Conservation (phyloP, 2,329 filamentous ascomycete genomes). For the Trichoderma gracile region DNA sequence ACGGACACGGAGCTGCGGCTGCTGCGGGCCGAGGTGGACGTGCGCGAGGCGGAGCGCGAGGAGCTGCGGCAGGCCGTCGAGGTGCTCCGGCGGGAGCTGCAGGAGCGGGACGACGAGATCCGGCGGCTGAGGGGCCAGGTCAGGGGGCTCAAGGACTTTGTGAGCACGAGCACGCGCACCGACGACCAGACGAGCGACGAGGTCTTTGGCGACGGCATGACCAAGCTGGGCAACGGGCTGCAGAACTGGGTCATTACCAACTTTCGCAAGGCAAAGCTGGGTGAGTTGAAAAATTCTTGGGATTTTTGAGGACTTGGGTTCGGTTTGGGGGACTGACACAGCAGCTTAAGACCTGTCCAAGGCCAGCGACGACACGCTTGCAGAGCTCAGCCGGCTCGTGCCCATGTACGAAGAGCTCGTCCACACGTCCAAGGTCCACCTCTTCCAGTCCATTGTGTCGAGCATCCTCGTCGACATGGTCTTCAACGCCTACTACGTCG, state of each 20-base stretch:
- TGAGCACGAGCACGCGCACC: slow-evolving; percentile 64
- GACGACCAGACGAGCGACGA: slow-evolving; percentile 66
- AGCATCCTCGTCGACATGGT: slow-evolving; percentile 60
- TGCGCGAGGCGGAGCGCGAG: slow-evolving; percentile 48
- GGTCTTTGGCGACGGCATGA: slow-evolving; percentile 63
- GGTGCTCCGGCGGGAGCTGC: slow-evolving; percentile 47
- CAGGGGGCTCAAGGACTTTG: slow-evolving; percentile 68
- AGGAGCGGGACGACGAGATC: slow-evolving; percentile 58
- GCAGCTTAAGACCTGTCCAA: slow-evolving; percentile 47
- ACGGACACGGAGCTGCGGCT: slow-evolving; percentile 56
- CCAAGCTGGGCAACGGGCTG: slow-evolving; percentile 63
- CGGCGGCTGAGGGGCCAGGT: slow-evolving; percentile 59
- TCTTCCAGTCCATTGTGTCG: slow-evolving; percentile 64
- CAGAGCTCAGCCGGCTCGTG: slow-evolving; percentile 51
- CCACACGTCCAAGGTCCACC: slow-evolving; percentile 57
- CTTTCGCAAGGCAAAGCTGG: slow-evolving; percentile 63
- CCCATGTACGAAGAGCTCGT: slow-evolving; percentile 60
- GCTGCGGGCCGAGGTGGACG: slow-evolving; percentile 51
- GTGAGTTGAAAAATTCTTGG: slow-evolving; percentile 34
- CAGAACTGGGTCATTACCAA: slow-evolving; percentile 75
- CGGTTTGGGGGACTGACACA: neutral
- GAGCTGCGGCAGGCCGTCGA: slow-evolving; percentile 55
- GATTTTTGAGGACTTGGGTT: slow-evolving; percentile 10
- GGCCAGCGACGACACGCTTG: slow-evolving; percentile 44
- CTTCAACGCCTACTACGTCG: slow-evolving; percentile 65